Evolutionary conservation across 2,329 filamentous ascomycete species (phyloP).

Genomic region (Pseudogymnoascus sp.): DNA sequence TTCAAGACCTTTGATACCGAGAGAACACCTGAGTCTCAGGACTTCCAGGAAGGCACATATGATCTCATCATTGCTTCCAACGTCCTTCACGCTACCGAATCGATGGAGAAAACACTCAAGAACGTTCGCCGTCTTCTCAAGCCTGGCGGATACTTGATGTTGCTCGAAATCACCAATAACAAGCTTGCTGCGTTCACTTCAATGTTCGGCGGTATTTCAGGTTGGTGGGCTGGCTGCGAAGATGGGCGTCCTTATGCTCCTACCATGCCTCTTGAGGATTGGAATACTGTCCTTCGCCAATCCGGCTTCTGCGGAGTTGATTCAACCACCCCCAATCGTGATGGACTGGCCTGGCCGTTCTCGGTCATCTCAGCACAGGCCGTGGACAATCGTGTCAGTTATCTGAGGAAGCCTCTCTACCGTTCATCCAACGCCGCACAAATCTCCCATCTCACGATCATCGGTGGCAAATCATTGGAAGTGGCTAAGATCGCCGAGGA

Average conservation of each 20-base stretch:
- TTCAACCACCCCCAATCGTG: slow-evolving; percentile 14
- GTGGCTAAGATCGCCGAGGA: slow-evolving; percentile 11
- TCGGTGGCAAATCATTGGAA: slow-evolving; percentile 15
- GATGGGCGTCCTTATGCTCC: slow-evolving; percentile 17
- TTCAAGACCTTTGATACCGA: slow-evolving; percentile 29
- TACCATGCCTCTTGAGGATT: slow-evolving; percentile 13
- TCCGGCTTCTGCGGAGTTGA: slow-evolving; percentile 27
- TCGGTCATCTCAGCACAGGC: slow-evolving; percentile 29
- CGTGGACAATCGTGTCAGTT: slow-evolving; percentile 23
- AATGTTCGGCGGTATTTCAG: slow-evolving; percentile 26
- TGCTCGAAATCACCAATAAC: slow-evolving; percentile 21
- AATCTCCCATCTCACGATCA: slow-evolving; percentile 14
- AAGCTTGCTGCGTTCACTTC: slow-evolving; percentile 21
- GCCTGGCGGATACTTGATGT: slow-evolving; percentile 20
- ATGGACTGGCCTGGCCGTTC: slow-evolving; percentile 9
- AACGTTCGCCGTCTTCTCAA: slow-evolving; percentile 22
- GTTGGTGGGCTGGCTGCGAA: slow-evolving; percentile 27
- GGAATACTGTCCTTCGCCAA: slow-evolving; percentile 19
- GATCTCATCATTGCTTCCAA: slow-evolving; percentile 32
- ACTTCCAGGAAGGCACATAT: slow-evolving; percentile 23
- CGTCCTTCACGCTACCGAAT: slow-evolving; percentile 29
- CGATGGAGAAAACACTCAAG: slow-evolving; percentile 17
- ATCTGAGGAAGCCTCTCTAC: slow-evolving; percentile 24
- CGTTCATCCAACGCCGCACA: neutral
- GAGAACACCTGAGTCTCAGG: slow-evolving; percentile 22